These are phyloP conservation scores for Clonostachys solani DNA, from an alignment of 2,329 filamentous ascomycete species.

Conservation along the genomic window DNA sequence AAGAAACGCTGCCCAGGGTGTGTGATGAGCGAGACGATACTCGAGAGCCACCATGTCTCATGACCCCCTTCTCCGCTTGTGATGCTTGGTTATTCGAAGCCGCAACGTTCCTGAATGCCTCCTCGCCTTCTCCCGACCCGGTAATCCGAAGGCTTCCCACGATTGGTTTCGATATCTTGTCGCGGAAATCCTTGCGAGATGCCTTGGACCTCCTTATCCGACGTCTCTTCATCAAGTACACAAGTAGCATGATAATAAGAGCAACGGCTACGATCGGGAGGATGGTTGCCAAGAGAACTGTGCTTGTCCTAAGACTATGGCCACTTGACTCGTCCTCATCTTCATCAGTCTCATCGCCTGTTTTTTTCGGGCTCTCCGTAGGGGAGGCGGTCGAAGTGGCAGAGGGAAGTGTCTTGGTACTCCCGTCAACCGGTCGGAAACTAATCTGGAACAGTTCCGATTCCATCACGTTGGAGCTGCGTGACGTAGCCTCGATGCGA, in stretches of 20 bases:
- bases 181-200: constrained; percentile 16
- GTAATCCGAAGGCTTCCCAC: constrained; percentile 17
- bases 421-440: constrained; percentile 19
- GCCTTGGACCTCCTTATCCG: constrained; percentile 18
- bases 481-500: constrained; percentile 24
- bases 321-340: constrained; percentile 4
- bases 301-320: constrained; percentile 19
- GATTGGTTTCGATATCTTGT: constrained; percentile 25
- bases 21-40: constrained; percentile 16
- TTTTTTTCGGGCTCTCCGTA: constrained; percentile 12
- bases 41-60: constrained; percentile 16
- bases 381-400: constrained; percentile 13
- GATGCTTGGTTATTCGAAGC: constrained; percentile 8
- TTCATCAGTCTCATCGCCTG: constrained; percentile 3
- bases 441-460: constrained; percentile 29
- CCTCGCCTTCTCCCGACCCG: constrained; percentile 12
- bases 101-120: constrained; percentile 7
- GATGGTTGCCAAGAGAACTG: constrained; percentile 37
- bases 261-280: constrained; percentile 33
- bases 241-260: constrained; percentile 22
- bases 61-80: constrained; percentile 10
- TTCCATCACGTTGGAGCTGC: constrained; percentile 23
- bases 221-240: constrained; percentile 25
- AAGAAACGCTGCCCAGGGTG: constrained; percentile 14
- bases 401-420: constrained; percentile 12